A percentile compares a stretch with the other conserved stretches of the same genome.
phyloP scores from a whole-genome alignment of 1,284 basidiomycete genomes.

The Naganishia sp. region DNA sequence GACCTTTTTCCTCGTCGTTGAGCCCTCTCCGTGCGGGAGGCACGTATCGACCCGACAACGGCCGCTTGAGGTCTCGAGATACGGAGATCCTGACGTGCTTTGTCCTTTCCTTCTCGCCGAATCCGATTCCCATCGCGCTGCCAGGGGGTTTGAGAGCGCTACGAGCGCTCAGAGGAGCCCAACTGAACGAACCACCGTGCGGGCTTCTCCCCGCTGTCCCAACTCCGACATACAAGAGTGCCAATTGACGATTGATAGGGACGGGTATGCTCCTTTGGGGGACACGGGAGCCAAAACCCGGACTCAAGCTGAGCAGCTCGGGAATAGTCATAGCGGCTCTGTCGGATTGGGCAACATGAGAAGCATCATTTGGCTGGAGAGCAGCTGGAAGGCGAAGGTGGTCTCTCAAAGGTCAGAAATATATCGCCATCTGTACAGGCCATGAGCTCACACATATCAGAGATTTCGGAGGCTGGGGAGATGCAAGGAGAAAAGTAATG shows the following conservation, averaged over 20 bases:
- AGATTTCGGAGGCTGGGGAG: neutral
- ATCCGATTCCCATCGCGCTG: slow-evolving; percentile 26
- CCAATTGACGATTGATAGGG: neutral
- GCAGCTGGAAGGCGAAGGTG: neutral
- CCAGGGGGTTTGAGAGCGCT: slow-evolving; percentile 3
- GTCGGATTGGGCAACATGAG: neutral
- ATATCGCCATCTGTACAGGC: neutral
- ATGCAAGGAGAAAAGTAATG: neutral
- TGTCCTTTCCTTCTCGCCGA: slow-evolving; percentile 10
- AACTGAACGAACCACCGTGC: neutral
- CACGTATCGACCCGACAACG: neutral
- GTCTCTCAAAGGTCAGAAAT: neutral
- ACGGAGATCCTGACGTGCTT: slow-evolving; percentile 17
- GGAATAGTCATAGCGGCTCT: slow-evolving; percentile 10
- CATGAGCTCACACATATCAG: slow-evolving; percentile 7
- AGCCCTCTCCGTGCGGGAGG: neutral
- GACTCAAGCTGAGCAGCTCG: slow-evolving; percentile 17
- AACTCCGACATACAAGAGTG: neutral
- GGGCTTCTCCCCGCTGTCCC: neutral
- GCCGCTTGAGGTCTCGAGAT: neutral
- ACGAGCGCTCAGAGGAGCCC: slow-evolving; percentile 5
- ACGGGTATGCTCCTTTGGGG: neutral
- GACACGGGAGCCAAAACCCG: slow-evolving; percentile 21
- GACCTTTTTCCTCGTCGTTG: neutral
- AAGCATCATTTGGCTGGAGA: neutral